Percentiles rank a stretch among this genome's conserved stretches.
Evolutionary conservation across 2,329 filamentous ascomycete species (phyloP).

Genomic region (Trichoderma sp.): DNA sequence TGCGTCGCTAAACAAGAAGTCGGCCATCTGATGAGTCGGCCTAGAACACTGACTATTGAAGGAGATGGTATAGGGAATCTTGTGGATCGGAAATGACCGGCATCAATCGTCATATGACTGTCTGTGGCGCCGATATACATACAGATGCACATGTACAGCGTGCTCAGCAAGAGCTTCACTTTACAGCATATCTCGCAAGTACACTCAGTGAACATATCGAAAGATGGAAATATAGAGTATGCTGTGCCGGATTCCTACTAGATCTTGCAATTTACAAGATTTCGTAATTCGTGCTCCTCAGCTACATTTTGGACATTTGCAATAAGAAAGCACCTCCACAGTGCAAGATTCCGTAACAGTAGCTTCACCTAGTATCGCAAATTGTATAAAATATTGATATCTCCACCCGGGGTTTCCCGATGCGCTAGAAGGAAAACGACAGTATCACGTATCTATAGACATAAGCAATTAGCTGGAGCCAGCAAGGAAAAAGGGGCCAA

Average conservation of each 20-base stretch:
- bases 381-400: not conserved
- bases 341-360: not conserved
- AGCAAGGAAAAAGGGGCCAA: not conserved
- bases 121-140: not conserved
- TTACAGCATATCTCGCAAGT: not conserved
- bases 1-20: not conserved
- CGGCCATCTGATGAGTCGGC: not conserved
- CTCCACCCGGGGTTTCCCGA: fast-evolving
- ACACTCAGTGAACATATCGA: not conserved
- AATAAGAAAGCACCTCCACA: not conserved
- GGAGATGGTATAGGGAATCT: not conserved
- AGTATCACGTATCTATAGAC: slow-evolving; percentile 7
- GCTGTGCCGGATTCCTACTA: not conserved
- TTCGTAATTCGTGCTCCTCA: not conserved
- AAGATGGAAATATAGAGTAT: not conserved
- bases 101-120: not conserved
- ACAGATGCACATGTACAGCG: not conserved
- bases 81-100: not conserved
- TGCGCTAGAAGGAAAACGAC: slow-evolving; percentile 10
- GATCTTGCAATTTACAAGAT: not conserved
- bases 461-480: not conserved
- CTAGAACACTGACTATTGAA: not conserved
- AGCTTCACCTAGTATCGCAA: not conserved
- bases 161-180: not conserved
- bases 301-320: not conserved